Percentiles rank a stretch among this genome's conserved stretches.
Conservation (phyloP, 495 filamentous ascomycete species). For the Penicillium fimorum region DNA sequence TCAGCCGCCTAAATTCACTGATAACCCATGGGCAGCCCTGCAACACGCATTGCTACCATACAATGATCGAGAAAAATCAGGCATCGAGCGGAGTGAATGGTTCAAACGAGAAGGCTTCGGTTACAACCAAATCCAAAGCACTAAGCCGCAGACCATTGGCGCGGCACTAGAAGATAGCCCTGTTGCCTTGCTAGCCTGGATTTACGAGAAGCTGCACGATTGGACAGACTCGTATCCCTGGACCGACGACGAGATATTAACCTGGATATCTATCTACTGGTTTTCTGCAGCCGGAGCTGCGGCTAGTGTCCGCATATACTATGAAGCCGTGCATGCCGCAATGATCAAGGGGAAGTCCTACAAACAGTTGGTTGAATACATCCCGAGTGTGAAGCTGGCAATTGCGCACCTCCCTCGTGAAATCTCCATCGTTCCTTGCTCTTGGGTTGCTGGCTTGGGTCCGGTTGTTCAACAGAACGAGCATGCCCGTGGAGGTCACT, state of each 20-base stretch:
- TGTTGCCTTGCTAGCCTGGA: constrained; percentile 61
- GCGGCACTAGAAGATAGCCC: constrained; percentile 59
- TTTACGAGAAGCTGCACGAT: constrained; percentile 67
- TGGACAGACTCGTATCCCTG: constrained; percentile 67
- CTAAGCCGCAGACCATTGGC: constrained; percentile 63
- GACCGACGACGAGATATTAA: constrained; percentile 66
- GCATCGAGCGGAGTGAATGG: constrained; percentile 48
- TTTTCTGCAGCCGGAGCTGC: constrained; percentile 57
- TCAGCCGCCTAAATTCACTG: constrained; percentile 22
- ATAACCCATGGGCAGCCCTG: constrained; percentile 22
- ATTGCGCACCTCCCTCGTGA: constrained; percentile 54
- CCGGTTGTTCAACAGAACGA: constrained; percentile 54
- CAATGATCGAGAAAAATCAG: constrained; percentile 35
- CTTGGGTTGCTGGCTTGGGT: constrained; percentile 52
- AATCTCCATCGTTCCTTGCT: constrained; percentile 45
- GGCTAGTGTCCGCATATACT: constrained; percentile 59
- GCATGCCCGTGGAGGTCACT: constrained; percentile 59
- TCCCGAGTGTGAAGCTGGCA: constrained; percentile 51
- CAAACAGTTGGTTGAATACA: constrained; percentile 13
- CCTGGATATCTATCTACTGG: constrained; percentile 63
- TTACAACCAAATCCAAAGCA: constrained; percentile 55
- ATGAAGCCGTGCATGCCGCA: constrained; percentile 45
- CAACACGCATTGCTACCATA: constrained; percentile 27
- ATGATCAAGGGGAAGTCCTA: constrained; percentile 13
- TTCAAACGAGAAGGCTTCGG: constrained; percentile 53